Evolutionary conservation across 441 rosid species (phyloP), one percentile per base, ranked within the genome.

Genomic region (Aleurites moluccanus): DNA sequence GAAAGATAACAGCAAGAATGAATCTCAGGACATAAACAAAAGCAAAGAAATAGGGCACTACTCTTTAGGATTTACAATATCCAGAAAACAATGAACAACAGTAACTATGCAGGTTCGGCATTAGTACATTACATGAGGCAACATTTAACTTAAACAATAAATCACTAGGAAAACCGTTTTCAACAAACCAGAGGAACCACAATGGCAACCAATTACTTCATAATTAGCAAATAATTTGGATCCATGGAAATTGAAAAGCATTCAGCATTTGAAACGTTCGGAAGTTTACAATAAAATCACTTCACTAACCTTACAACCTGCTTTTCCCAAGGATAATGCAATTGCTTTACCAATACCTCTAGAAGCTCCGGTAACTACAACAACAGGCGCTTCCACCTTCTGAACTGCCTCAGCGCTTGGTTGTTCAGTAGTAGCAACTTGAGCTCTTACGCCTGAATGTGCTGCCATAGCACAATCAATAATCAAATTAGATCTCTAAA

Each of bases 321-420:
- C 88, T 88, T 91, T 96, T 21, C 98, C 97, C 81, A 96, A 67
- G 55, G 95, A 75, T 73, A 92, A 79, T 25, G 99, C 99, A 82
- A 96, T 80, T 45, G 98, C 94, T 86, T 77, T 96, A 49, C 99
- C 96, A 77, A 96, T 96, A 72, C 99, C 99, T 83, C 98, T 88
- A 40, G 99, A 96, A 50, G 98, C 99, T 82, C 98, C 99, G 4
- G 97, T 92, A 56, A 95, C 92, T 49, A 95, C 72, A 44, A 84
- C 99, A 20, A 92, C 98, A 0, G 98, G 98, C 38, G 64, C 35
- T 60, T 60, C 64, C 8, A 60, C 7, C 15, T 60, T 60, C 64
- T 60, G 64, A 59, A 78, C 82, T 53, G 81, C 81, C 75, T 80
- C 89, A 5, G 76, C 63, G 59, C 78, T 84, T 44, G 85, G 68